Evolutionary conservation across 208 protist genomes (phyloP).

Genomic region (Leptomonas pyrrhocoris): DNA sequence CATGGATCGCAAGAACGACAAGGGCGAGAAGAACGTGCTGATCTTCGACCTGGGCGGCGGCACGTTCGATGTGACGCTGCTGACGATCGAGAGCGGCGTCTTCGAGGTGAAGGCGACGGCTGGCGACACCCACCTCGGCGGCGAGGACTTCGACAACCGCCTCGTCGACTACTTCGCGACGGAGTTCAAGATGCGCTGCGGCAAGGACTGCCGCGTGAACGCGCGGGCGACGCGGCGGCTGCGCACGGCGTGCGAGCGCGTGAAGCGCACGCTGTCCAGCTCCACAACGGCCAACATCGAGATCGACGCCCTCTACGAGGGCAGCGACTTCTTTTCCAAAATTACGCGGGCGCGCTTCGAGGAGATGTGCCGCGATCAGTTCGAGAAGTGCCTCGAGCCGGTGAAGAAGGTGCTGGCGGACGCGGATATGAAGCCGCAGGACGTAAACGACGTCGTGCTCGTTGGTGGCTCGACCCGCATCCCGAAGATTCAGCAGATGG

Average conservation of each 20-base stretch:
- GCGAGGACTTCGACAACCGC: slow-evolving; percentile 99
- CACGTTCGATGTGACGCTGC: slow-evolving; percentile 99
- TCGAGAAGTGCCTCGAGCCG: slow-evolving; percentile 95
- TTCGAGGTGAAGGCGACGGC: slow-evolving; percentile 99
- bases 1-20: slow-evolving; percentile 95
- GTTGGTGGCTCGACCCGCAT: slow-evolving; percentile 98
- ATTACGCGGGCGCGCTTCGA: slow-evolving; percentile 96
- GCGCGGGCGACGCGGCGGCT: slow-evolving; percentile 90
- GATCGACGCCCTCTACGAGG: slow-evolving; percentile 97
- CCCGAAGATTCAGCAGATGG: slow-evolving; percentile 97
- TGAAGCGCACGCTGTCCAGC: slow-evolving; percentile 98
- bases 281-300: slow-evolving; percentile 94
- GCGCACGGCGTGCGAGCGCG: slow-evolving; percentile 90
- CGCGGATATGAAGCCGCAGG: slow-evolving; percentile 81
- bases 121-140: slow-evolving; percentile 99
- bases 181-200: slow-evolving; percentile 85
- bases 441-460: slow-evolving; percentile 94
- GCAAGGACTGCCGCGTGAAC: slow-evolving; percentile 63
- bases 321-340: slow-evolving; percentile 97
- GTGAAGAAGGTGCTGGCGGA: slow-evolving; percentile 91
- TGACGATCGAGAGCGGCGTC: slow-evolving; percentile 99
- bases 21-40: slow-evolving; percentile 92
- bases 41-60: slow-evolving; percentile 99
- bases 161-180: slow-evolving; percentile 96
- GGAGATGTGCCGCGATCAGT: slow-evolving; percentile 97